Conservation (phyloP, 1,284 basidiomycete species). For the Volvariella surrecta region DNA sequence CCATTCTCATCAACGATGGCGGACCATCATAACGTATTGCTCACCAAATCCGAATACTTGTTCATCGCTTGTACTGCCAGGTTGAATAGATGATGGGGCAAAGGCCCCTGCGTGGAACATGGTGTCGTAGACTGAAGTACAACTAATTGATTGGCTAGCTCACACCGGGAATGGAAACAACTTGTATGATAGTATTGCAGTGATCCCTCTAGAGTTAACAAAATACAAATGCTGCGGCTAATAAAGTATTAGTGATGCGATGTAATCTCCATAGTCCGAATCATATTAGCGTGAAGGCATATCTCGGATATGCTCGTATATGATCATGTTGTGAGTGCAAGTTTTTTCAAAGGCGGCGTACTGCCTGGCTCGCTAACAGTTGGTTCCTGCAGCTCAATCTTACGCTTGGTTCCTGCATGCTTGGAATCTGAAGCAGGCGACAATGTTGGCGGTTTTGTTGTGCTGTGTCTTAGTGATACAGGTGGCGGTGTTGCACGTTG, state of each 20-base stretch:
- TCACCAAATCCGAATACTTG: too few species aligned
- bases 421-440: constrained; percentile 45
- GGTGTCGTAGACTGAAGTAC: too few species aligned
- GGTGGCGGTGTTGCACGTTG: constrained; percentile 38
- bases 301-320: constrained; percentile 12
- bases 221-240: constrained; percentile 3
- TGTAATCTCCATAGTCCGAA: constrained; percentile 6
- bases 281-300: constrained; percentile 1
- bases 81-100: too few species aligned
- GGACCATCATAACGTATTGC: too few species aligned
- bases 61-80: too few species aligned
- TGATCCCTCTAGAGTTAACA: not conserved
- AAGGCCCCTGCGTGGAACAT: too few species aligned
- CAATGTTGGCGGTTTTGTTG: constrained; percentile 27
- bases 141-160: too few species aligned
- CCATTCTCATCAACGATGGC: too few species aligned
- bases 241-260: constrained; percentile 2
- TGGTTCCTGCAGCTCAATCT: constrained; percentile 45
- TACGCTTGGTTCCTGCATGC: constrained; percentile 56
- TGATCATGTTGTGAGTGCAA: constrained; percentile 29
- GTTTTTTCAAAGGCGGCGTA: constrained; percentile 52
- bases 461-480: constrained; percentile 21
- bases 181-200: constrained; percentile 7
- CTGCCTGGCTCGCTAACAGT: constrained; percentile 28
- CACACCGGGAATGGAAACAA: too few species aligned